phyloP scores from a whole-genome alignment of 2,329 filamentous ascomycete species.

The Diaporthe vaccinii region DNA sequence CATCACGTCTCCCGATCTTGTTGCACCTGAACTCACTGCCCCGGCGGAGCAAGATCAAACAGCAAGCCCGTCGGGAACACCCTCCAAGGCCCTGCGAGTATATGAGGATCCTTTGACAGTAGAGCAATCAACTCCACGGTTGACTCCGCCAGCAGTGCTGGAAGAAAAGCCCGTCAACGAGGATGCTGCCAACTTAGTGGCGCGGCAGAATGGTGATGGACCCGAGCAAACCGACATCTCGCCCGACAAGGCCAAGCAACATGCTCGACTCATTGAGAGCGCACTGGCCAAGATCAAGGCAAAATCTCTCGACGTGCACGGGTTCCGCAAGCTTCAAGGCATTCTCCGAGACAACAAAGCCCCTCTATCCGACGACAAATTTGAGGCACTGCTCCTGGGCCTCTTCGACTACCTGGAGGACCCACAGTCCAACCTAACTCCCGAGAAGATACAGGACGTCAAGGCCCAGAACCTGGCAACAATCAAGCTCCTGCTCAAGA shows the following conservation, averaged over 20 bases:
- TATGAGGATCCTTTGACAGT: slow-evolving; percentile 74
- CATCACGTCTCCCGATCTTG: slow-evolving; percentile 36
- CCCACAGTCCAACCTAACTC: slow-evolving; percentile 64
- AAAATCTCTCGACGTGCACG: slow-evolving; percentile 82
- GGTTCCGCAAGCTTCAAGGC: slow-evolving; percentile 83
- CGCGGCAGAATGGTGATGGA: slow-evolving; percentile 43
- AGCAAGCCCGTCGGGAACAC: slow-evolving; percentile 44
- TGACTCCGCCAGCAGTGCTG: slow-evolving; percentile 64
- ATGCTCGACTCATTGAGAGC: slow-evolving; percentile 76
- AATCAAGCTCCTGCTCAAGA: slow-evolving; percentile 78
- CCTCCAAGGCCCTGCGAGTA: slow-evolving; percentile 63
- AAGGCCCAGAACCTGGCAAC: slow-evolving; percentile 82
- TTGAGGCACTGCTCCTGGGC: slow-evolving; percentile 75
- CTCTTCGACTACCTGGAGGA: slow-evolving; percentile 81
- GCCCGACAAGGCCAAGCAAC: slow-evolving; percentile 69
- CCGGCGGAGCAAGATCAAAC: slow-evolving; percentile 22
- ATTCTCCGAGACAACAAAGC: slow-evolving; percentile 77
- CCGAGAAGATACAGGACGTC: slow-evolving; percentile 78
- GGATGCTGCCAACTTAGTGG: slow-evolving; percentile 55
- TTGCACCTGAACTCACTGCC: slow-evolving; percentile 34
- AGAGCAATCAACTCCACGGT: slow-evolving; percentile 51
- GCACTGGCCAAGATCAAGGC: slow-evolving; percentile 80
- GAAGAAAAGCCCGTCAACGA: slow-evolving; percentile 74
- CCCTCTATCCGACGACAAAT: slow-evolving; percentile 75
- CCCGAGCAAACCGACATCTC: slow-evolving; percentile 48